These are phyloP conservation scores for Cryomyces minteri DNA, from an alignment of 495 filamentous ascomycete species.

Conservation along the genomic window DNA sequence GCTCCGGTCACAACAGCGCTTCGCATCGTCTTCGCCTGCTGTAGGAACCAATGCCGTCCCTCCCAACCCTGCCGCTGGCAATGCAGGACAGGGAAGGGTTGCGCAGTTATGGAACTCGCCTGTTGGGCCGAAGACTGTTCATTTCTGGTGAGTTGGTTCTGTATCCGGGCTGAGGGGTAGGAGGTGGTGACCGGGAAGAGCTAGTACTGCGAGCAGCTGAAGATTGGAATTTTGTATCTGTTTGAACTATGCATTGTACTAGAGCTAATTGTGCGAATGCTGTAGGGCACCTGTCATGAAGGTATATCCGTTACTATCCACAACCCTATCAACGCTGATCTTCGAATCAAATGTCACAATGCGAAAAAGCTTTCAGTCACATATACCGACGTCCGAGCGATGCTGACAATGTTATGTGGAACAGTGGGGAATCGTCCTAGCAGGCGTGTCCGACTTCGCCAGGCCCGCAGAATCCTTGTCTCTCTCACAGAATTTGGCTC, in stretches of 20 bases:
- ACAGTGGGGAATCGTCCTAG: conserved; percentile 79
- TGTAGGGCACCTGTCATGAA: conserved; percentile 74
- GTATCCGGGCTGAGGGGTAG: background rate
- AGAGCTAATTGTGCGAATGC: background rate
- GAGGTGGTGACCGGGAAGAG: too few species aligned
- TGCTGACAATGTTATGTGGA: background rate
- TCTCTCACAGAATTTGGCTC: conserved; percentile 72
- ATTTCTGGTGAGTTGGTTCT: conserved; percentile 57
- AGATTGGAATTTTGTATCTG: too few species aligned
- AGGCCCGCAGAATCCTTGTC: conserved; percentile 88
- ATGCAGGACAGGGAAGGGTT: conserved; percentile 31
- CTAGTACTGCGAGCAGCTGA: too few species aligned
- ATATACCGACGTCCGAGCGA: background rate
- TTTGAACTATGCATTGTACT: too few species aligned
- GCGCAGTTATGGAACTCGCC: conserved; percentile 73
- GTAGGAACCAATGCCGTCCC: conserved; percentile 27
- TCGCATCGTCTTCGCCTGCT: conserved; percentile 23
- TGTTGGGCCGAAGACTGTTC: conserved; percentile 83
- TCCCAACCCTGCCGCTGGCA: conserved; percentile 17
- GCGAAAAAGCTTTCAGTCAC: background rate
- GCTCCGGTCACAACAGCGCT: conserved; percentile 30
- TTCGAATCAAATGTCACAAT: background rate
- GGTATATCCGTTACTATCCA: conserved; percentile 25
- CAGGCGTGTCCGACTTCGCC: conserved; percentile 78
- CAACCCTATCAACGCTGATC: background rate